Percentiles rank a stretch among this genome's conserved stretches.
These are phyloP conservation scores for Carex parvula DNA, from an alignment of 176 grass and related monocot genomes.

Conservation along the genomic window DNA sequence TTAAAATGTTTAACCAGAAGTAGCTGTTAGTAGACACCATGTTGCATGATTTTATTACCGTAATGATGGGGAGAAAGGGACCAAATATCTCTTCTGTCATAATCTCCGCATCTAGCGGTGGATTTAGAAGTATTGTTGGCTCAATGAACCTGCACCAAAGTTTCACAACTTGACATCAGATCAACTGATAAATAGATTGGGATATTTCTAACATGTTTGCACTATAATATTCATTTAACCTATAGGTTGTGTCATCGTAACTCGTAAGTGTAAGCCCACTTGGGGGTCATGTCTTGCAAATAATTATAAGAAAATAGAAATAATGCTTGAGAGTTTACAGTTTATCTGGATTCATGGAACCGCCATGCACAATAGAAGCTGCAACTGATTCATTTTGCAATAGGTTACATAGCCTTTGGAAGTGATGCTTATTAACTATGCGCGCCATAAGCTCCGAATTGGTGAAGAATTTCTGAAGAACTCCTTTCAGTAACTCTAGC, in stretches of 20 bases:
- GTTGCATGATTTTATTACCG: constrained; percentile 27
- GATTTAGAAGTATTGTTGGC: constrained; percentile 84
- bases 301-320: not conserved
- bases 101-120: constrained; percentile 74
- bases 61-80: constrained; percentile 88
- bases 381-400: constrained; percentile 51
- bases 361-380: constrained; percentile 58
- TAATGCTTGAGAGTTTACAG: constrained; percentile 33
- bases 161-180: not conserved
- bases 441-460: constrained; percentile 33
- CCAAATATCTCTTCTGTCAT: constrained; percentile 98
- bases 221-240: not conserved
- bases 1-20: not conserved
- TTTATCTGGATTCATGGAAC: constrained; percentile 48
- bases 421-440: constrained; percentile 68
- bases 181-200: not conserved
- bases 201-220: not conserved
- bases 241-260: not conserved
- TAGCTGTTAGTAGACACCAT: not conserved
- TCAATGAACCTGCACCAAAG: constrained; percentile 54
- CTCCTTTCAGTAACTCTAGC: constrained; percentile 66
- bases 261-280: not conserved
- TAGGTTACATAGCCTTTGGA: constrained; percentile 48
- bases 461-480: constrained; percentile 45
- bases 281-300: not conserved